Evolutionary conservation across 139 green algal genomes (phyloP).

Genomic region (Ettlia oleoabundans): DNA sequence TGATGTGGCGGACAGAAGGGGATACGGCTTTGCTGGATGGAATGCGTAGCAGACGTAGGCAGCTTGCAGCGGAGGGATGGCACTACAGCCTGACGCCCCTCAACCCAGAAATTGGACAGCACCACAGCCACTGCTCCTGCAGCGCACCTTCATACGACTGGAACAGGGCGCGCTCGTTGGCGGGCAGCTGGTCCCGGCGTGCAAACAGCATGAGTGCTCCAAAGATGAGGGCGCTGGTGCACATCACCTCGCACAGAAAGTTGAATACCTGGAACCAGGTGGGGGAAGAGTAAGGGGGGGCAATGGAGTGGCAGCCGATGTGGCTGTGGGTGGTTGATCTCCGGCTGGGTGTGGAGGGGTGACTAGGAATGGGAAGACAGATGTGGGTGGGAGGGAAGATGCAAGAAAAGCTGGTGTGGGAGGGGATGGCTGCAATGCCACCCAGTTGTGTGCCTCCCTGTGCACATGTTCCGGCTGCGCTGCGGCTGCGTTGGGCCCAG

Average conservation of each 20-base stretch:
- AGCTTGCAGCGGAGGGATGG: too few species aligned
- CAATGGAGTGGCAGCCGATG: not conserved
- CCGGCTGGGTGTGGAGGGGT: too few species aligned
- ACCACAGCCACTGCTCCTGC: not conserved
- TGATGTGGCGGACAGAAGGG: not conserved
- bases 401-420: too few species aligned
- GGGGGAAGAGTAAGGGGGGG: not conserved
- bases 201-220: slow-evolving; percentile 33
- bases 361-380: too few species aligned
- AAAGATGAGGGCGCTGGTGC: slow-evolving; percentile 39
- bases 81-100: not conserved
- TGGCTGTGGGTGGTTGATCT: not conserved
- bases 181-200: slow-evolving; percentile 13
- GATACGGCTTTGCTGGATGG: not conserved
- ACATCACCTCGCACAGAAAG: slow-evolving; percentile 45
- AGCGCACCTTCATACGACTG: not conserved
- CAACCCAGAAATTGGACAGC: not conserved
- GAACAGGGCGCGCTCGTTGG: slow-evolving; percentile 1
- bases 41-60: too few species aligned
- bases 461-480: too few species aligned
- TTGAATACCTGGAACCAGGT: slow-evolving; percentile 36
- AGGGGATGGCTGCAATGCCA: too few species aligned
- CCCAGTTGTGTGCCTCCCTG: too few species aligned
- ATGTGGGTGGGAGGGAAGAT: too few species aligned
- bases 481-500: not conserved